Percentiles rank a stretch among this genome's conserved stretches.
Conservation (phyloP, 1,139 yeast genomes). For the Kodamaea plutei region DNA sequence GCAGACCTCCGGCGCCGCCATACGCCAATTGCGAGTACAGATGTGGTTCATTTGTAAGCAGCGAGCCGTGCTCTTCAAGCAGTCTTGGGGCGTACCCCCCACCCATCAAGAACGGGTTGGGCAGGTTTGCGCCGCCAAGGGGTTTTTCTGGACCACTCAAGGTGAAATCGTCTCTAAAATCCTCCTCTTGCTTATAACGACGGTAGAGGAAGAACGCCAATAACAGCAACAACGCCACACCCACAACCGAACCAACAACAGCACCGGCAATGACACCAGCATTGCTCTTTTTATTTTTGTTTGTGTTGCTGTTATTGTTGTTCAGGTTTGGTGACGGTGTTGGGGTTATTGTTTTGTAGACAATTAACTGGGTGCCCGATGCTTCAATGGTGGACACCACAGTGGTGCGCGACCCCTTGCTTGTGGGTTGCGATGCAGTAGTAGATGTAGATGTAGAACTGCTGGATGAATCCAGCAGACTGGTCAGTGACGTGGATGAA, state of each 20-base stretch:
- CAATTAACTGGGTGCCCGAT: constrained; percentile 11
- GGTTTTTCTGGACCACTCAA: constrained; percentile 31
- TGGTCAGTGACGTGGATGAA: constrained; percentile 10
- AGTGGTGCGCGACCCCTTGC: constrained; percentile 7
- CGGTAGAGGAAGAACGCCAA: constrained; percentile 38
- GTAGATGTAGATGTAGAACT: constrained; percentile 1
- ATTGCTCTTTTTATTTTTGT: constrained; percentile 10
- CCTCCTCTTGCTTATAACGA: constrained; percentile 28
- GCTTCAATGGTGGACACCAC: constrained; percentile 12
- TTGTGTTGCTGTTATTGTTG: constrained; percentile 4
- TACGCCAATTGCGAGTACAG: constrained; percentile 13
- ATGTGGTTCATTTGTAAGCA: constrained; percentile 8
- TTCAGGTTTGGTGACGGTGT: constrained; percentile 9
- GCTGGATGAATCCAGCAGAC: constrained; percentile 9
- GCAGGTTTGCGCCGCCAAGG: constrained; percentile 9
- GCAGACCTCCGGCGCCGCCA: constrained; percentile 10
- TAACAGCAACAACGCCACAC: constrained; percentile 27
- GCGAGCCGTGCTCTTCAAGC: background rate
- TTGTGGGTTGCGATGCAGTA: constrained; percentile 1
- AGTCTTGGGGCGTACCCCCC: constrained; percentile 13
- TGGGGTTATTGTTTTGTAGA: constrained; percentile 14
- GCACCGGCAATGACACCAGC: constrained; percentile 72
- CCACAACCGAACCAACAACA: constrained; percentile 59
- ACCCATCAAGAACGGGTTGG: constrained; percentile 24
- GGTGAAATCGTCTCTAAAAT: constrained; percentile 35